Evolutionary conservation across 2,329 filamentous ascomycete genomes (phyloP).

Genomic region (Aspergillus sp.): DNA sequence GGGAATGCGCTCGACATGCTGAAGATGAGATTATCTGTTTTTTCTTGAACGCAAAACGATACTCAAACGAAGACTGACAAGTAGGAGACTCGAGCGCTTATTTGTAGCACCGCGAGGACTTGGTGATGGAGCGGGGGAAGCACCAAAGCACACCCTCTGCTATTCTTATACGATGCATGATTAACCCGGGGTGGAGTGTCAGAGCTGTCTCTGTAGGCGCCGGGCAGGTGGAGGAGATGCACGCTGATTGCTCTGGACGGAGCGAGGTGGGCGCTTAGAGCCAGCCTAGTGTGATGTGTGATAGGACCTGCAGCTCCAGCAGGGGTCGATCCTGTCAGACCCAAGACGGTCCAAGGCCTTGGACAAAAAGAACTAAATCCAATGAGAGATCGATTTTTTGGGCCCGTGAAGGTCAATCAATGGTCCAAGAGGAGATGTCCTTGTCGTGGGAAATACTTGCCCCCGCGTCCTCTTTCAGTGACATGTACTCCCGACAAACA

Average conservation of each 20-base stretch:
- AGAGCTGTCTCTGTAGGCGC: slow-evolving; percentile 3
- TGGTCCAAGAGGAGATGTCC: too few species aligned
- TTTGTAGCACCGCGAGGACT: background rate
- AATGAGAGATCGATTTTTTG: too few species aligned
- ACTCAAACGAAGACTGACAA: background rate
- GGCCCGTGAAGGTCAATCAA: too few species aligned
- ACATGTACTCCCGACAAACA: too few species aligned
- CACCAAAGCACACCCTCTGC: background rate
- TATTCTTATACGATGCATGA: background rate
- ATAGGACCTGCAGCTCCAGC: slow-evolving; percentile 10
- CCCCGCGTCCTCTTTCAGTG: too few species aligned
- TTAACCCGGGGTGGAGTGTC: background rate
- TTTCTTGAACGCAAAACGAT: too few species aligned
- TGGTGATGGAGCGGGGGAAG: background rate
- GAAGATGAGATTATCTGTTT: background rate
- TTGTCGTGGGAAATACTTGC: too few species aligned
- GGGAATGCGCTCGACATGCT: slow-evolving; percentile 14
- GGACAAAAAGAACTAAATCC: background rate
- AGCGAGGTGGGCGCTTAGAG: slow-evolving; percentile 8
- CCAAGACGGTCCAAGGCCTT: background rate
- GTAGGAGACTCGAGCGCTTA: background rate
- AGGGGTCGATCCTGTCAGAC: background rate
- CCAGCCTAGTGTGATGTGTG: slow-evolving; percentile 6
- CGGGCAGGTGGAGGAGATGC: background rate
- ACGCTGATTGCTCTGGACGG: slow-evolving; percentile 6